Evolutionary conservation across 1,284 basidiomycete species (phyloP), one percentile per base, ranked within the genome.

Genomic region (Cryptococcus sp.): DNA sequence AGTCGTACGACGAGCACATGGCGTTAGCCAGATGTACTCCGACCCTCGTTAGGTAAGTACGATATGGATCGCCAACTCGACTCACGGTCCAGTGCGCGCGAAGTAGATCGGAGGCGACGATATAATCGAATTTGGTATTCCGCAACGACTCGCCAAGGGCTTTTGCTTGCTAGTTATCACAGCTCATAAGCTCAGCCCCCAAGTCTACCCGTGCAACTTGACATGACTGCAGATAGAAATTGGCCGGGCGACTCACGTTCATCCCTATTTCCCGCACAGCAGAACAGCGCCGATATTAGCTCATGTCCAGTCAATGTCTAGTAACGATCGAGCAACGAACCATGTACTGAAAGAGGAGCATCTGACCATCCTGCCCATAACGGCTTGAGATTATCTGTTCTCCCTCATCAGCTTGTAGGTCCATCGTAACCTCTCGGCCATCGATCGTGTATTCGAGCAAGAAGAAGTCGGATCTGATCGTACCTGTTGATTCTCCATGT

Each of bases 351-450:
- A 5, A 94, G 82, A 0, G 89, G 86, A 1, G 91, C 86, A 76
- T 95, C 90, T 60, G 83, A 84, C 84, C 88, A 91, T 11, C 92
- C 92, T 25, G 91, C 90, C 91, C 91, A 93, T 25, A 79, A 65
- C 5, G 77, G 64, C 54, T 74, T 77, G 47, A 79, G 68, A 56
- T 81, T 82, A 65, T 81, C 78, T 69, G 16, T 38, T 13, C 8
- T 35, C 31, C 31, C 13, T 35, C 13, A 35, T 35, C 31, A 35
- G 31, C 31, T 35, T 2, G 10, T 5, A 2, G 5, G 13, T 35
- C 10, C 31, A 13, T 10, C 31, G 6, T 16, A 40, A 40, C 53
- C 23, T 31, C 31, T 44, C 42, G 47, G 42, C 11, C 11, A 38
- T 59, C 27, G 39, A 31, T 38, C 22, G 23, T 35, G 19, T 13